Conservation (phyloP, 495 filamentous ascomycete genomes). For the Hypomontagnella submonticulosa region DNA sequence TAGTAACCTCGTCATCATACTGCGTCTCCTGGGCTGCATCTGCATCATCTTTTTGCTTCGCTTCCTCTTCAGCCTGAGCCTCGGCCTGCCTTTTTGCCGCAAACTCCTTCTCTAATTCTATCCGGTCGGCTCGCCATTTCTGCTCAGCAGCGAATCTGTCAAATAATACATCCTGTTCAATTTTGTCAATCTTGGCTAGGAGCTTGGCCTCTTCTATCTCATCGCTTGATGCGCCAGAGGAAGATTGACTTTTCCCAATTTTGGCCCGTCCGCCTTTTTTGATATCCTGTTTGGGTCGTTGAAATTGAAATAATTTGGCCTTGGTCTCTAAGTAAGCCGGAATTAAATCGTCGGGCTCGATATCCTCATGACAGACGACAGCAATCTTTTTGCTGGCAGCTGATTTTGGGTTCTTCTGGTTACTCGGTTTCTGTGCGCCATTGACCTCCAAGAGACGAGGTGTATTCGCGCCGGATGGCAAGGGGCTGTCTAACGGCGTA, state of each 20-base stretch:
- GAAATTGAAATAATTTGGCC: constrained; percentile 74
- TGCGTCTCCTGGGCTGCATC: constrained; percentile 38
- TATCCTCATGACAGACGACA: constrained; percentile 65
- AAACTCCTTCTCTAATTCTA: constrained; percentile 71
- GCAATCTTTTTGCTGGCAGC: constrained; percentile 48
- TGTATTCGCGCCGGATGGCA: constrained; percentile 60
- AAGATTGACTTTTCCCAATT: constrained; percentile 6
- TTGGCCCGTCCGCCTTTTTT: constrained; percentile 59
- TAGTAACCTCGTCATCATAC: constrained; percentile 59
- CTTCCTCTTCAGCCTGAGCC: constrained; percentile 50
- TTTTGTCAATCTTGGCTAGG: constrained; percentile 74
- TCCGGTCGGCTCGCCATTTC: constrained; percentile 74
- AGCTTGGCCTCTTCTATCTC: constrained; percentile 69
- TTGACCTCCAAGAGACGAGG: constrained; percentile 55
- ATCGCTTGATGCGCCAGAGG: constrained; percentile 26
- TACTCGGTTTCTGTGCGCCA: constrained; percentile 23
- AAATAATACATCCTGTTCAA: constrained; percentile 88
- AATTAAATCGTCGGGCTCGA: constrained; percentile 78
- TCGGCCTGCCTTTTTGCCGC: constrained; percentile 51
- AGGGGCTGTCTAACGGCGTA: constrained; percentile 57
- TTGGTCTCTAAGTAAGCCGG: constrained; percentile 79
- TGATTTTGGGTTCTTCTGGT: constrained; percentile 28
- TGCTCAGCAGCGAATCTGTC: constrained; percentile 79
- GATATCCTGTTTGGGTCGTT: constrained; percentile 65
- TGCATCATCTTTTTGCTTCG: constrained; percentile 20